Conservation (phyloP, 2,329 filamentous ascomycete genomes). For the Ophiognomonia clavigignenti-juglandacearum region DNA sequence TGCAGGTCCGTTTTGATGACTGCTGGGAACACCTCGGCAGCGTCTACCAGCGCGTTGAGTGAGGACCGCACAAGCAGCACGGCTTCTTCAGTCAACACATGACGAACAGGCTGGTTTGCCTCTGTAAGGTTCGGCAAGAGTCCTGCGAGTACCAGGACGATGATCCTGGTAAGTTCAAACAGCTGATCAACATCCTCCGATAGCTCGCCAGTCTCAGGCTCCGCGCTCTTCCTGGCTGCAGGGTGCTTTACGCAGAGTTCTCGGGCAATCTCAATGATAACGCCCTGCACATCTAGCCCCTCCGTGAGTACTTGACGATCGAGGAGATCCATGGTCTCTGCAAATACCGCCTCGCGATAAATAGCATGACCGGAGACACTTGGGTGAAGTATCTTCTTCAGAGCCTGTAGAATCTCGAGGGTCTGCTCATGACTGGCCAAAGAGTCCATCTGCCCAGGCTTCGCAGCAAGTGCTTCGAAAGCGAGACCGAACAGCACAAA, state of each 20-base stretch:
- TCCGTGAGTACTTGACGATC: slow-evolving; percentile 91
- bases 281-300: slow-evolving; percentile 78
- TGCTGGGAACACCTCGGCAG: slow-evolving; percentile 89
- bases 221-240: slow-evolving; percentile 68
- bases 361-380: slow-evolving; percentile 95
- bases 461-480: slow-evolving; percentile 88
- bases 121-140: slow-evolving; percentile 79
- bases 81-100: slow-evolving; percentile 83
- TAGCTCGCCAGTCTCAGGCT: slow-evolving; percentile 68
- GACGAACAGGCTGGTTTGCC: slow-evolving; percentile 58
- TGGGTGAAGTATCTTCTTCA: slow-evolving; percentile 92
- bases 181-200: slow-evolving; percentile 97
- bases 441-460: slow-evolving; percentile 61
- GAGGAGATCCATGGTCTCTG: slow-evolving; percentile 93
- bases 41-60: slow-evolving; percentile 85
- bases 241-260: slow-evolving; percentile 89
- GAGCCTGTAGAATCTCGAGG: slow-evolving; percentile 75
- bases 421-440: slow-evolving; percentile 73
- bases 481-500: slow-evolving; percentile 96
- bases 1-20: slow-evolving; percentile 97
- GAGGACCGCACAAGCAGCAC: slow-evolving; percentile 74
- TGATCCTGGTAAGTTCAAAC: slow-evolving; percentile 93
- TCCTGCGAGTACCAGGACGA: slow-evolving; percentile 85
- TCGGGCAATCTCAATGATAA: slow-evolving; percentile 90
- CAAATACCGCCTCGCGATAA: slow-evolving; percentile 92